Percentiles rank a stretch among this genome's conserved stretches.
These are phyloP conservation scores for Ulmus americana DNA, from an alignment of 331 rosid genomes.

Conservation along the genomic window DNA sequence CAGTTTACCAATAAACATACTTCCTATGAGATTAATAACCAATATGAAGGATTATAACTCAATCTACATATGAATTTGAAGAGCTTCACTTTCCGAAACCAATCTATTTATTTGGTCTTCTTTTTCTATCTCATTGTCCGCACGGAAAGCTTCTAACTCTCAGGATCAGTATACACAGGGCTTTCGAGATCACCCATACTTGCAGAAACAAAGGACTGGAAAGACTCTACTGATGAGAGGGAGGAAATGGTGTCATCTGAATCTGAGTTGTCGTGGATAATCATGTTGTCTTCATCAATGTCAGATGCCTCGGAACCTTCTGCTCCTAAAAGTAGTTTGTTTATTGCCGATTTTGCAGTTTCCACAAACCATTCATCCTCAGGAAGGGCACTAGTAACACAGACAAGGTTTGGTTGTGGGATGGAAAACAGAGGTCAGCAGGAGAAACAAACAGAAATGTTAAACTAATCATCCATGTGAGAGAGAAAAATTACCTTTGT, in stretches of 20 bases:
- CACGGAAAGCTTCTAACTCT: constrained; percentile 19
- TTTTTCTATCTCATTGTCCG: not conserved
- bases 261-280: constrained; percentile 51
- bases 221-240: constrained; percentile 58
- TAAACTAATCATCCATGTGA: not conserved
- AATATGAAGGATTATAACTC: not conserved
- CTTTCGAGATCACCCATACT: constrained; percentile 91
- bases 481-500: constrained; percentile 47
- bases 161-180: constrained; percentile 64
- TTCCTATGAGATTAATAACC: constrained; percentile 1
- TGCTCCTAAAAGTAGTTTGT: constrained; percentile 56
- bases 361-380: constrained; percentile 96
- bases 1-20: not conserved
- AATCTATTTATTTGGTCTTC: not conserved
- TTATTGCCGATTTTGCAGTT: constrained; percentile 79
- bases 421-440: constrained; percentile 15
- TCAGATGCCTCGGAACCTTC: constrained; percentile 75
- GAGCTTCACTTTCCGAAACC: not conserved
- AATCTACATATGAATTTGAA: not conserved
- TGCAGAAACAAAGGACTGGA: constrained; percentile 88
- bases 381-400: constrained; percentile 58
- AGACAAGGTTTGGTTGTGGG: constrained; percentile 19
- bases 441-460: constrained; percentile 12
- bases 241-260: constrained; percentile 70
- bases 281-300: constrained; percentile 65